Evolutionary conservation across 306 rosid species (phyloP), one percentile per base, ranked within the genome.

Genomic region (Hippophae gyantsensis): DNA sequence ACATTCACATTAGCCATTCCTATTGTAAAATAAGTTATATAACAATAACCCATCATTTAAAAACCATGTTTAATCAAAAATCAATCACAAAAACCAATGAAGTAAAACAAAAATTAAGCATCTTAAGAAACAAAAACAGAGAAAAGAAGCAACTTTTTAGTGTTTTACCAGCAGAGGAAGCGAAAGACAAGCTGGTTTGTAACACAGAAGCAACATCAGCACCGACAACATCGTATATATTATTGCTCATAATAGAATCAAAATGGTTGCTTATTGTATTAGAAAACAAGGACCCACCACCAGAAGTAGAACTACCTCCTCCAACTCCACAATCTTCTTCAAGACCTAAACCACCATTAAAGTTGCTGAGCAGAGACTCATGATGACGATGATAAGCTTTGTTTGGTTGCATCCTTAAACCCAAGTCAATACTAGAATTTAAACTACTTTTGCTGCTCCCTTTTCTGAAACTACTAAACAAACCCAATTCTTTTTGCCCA

Each of bases 401-500:
- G 44, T 47, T 48, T 42, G 62, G 57, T 26, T 69, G 68, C 75
- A 55, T 60, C 74, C 69, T 69, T 68, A 69, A 69, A 54, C 71
- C 75, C 68, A 74, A 44, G 56, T 74, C 78, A 73, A 62, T 40
- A 62, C 52, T 72, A 56, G 65, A 48, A 63, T 64, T 18, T 4
- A 32, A 32, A 32, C 38, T 2, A 32, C 63, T 64, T 26, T 58
- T 52, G 48, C 67, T 53, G 73, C 52, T 74, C 64, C 78, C 67
- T 65, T 66, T 58, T 65, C 67, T 8, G 66, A 68, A 54, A 61
- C 72, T 55, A 42, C 67, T 47, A 47, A 64, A 42, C 63, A 54
- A 47, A 64, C 23, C 71, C 60, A 68, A 58, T 68, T 69, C 71
- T 74, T 32, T 56, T 32, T 64, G 63, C 66, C 63, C 71, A 74